These are phyloP conservation scores for Hansenula sp. DNA, from an alignment of 1,139 yeast species.

Conservation along the genomic window DNA sequence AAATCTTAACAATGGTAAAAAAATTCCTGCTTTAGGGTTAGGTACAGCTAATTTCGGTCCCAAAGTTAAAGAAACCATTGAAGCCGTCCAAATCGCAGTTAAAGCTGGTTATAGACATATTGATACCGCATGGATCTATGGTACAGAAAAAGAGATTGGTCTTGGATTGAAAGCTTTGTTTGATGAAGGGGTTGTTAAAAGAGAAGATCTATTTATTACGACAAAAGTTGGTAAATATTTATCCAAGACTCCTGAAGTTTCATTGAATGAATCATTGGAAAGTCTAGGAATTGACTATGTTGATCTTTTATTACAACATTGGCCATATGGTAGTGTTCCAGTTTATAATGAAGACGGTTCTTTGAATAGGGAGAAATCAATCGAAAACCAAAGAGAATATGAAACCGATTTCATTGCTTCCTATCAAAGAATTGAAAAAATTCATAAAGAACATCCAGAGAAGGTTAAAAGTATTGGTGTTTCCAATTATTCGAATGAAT, in stretches of 20 bases:
- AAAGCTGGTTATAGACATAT: conserved; percentile 48
- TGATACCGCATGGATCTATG: conserved; percentile 51
- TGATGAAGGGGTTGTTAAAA: conserved; percentile 42
- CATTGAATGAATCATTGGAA: conserved; percentile 33
- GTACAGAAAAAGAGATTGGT: conserved; percentile 45
- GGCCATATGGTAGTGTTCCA: conserved; percentile 49
- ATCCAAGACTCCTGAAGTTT: conserved; percentile 32
- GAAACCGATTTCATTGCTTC: conserved; percentile 37
- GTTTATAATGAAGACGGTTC: conserved; percentile 36
- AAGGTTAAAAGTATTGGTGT: conserved; percentile 54
- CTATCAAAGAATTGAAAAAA: conserved; percentile 42
- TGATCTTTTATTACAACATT: conserved; percentile 54
- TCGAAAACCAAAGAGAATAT: neutral
- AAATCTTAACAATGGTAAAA: conserved; percentile 43
- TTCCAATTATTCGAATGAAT: conserved; percentile 47
- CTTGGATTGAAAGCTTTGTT: conserved; percentile 44
- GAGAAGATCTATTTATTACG: conserved; percentile 56
- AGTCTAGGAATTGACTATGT: conserved; percentile 50
- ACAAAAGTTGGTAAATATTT: conserved; percentile 53
- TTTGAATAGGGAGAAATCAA: neutral
- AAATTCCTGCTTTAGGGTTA: conserved; percentile 54
- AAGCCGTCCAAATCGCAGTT: conserved; percentile 44
- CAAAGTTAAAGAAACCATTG: conserved; percentile 23
- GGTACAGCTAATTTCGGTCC: conserved; percentile 51
- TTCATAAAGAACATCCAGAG: conserved; percentile 34